A percentile compares a stretch with the other conserved stretches of the same genome.
Conservation (phyloP, 768 basidiomycete genomes). For the Mycena capillaripes region DNA sequence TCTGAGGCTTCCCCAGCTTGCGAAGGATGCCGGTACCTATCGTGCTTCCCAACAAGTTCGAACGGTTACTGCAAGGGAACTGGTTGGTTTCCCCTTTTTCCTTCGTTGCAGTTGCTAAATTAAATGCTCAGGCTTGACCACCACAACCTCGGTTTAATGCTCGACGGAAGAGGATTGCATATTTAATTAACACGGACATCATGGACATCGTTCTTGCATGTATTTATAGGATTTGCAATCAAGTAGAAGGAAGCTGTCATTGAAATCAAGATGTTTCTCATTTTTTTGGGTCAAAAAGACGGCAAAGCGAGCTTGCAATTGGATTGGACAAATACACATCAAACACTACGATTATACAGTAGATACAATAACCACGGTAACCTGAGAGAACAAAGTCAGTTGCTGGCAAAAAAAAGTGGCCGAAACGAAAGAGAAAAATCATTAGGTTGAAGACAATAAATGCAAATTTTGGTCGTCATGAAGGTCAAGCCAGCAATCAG, state of each 20-base stretch:
- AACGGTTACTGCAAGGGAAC: constrained; percentile 77
- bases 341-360: too few relatives aligned
- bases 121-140: constrained; percentile 17
- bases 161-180: not conserved
- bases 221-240: not conserved
- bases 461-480: constrained; percentile 43
- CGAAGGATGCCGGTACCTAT: constrained; percentile 89
- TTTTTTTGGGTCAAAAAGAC: too few relatives aligned
- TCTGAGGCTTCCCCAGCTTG: constrained; percentile 66
- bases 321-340: too few relatives aligned
- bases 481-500: constrained; percentile 36
- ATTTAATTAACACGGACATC: constrained; percentile 17
- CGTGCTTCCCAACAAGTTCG: constrained; percentile 84
- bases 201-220: constrained; percentile 5
- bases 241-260: too few relatives aligned
- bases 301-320: too few relatives aligned
- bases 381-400: constrained; percentile 20
- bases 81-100: constrained; percentile 4
- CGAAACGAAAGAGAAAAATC: constrained; percentile 37
- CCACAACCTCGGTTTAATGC: constrained; percentile 14
- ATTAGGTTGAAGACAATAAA: constrained; percentile 55
- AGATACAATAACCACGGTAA: too few relatives aligned
- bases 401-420: not conserved
- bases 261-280: too few relatives aligned
- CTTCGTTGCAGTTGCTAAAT: not conserved